Evolutionary conservation across 2,329 filamentous ascomycete genomes (phyloP).

Genomic region (Talaromyces sp.): DNA sequence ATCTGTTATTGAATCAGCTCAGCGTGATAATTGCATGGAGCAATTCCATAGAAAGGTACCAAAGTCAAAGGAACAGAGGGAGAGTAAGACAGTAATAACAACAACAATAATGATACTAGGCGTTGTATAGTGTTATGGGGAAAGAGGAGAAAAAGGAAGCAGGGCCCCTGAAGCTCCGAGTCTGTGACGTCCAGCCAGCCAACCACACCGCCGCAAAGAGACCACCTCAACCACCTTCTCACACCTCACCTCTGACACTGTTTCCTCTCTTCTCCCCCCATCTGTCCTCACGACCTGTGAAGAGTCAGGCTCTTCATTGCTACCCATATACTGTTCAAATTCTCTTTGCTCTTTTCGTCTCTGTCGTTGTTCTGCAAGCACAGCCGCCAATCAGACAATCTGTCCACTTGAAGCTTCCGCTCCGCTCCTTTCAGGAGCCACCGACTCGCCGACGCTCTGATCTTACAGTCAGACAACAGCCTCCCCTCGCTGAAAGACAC

Average conservation of each 20-base stretch:
- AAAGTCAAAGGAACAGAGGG: background rate
- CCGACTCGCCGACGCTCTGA: background rate
- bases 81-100: background rate
- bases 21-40: background rate
- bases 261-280: background rate
- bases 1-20: background rate
- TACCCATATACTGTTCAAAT: background rate
- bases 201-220: conserved; percentile 6
- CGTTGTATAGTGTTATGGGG: background rate
- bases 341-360: background rate
- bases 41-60: background rate
- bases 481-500: background rate
- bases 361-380: background rate
- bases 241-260: background rate
- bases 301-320: background rate
- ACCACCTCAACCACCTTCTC: conserved; percentile 11
- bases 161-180: conserved; percentile 8
- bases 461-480: background rate
- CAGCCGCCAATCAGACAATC: background rate
- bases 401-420: background rate
- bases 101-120: background rate
- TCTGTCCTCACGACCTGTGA: background rate
- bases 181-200: conserved; percentile 5
- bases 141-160: background rate
- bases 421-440: background rate